phyloP scores from a whole-genome alignment of 2,329 filamentous ascomycete genomes.

The Nigrograna mackinnonii region DNA sequence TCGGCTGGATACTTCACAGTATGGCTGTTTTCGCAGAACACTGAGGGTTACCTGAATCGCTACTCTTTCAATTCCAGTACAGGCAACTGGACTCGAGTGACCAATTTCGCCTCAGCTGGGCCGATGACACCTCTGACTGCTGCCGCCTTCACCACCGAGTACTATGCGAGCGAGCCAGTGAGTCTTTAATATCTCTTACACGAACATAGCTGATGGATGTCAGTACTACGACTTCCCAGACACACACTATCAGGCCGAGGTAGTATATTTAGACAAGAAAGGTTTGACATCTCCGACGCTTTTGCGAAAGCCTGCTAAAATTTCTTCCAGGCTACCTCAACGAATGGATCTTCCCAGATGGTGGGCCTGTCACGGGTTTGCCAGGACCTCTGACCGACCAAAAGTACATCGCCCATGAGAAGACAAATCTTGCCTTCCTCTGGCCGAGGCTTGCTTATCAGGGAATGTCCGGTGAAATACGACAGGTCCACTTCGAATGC shows the following conservation, averaged over 20 bases:
- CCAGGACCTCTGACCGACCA: slow-evolving; percentile 15
- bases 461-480: slow-evolving; percentile 15
- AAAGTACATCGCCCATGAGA: slow-evolving; percentile 14
- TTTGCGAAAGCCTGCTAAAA: too few relatives aligned
- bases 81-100: slow-evolving; percentile 17
- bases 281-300: too few relatives aligned
- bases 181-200: background rate
- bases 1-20: slow-evolving; percentile 8
- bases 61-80: slow-evolving; percentile 18
- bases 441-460: slow-evolving; percentile 20
- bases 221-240: slow-evolving; percentile 14
- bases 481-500: slow-evolving; percentile 12
- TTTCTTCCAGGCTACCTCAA: slow-evolving; percentile 12
- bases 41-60: slow-evolving; percentile 12
- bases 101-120: slow-evolving; percentile 14
- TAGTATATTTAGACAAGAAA: slow-evolving; percentile 14
- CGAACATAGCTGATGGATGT: background rate
- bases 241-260: slow-evolving; percentile 12
- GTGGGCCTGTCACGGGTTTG: slow-evolving; percentile 11
- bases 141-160: slow-evolving; percentile 9
- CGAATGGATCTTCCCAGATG: slow-evolving; percentile 19
- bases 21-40: slow-evolving; percentile 17
- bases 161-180: slow-evolving; percentile 14
- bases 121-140: slow-evolving; percentile 12
- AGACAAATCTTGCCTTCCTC: slow-evolving; percentile 14